phyloP scores from a whole-genome alignment of 306 rosid species.

The Lupinus albus region DNA sequence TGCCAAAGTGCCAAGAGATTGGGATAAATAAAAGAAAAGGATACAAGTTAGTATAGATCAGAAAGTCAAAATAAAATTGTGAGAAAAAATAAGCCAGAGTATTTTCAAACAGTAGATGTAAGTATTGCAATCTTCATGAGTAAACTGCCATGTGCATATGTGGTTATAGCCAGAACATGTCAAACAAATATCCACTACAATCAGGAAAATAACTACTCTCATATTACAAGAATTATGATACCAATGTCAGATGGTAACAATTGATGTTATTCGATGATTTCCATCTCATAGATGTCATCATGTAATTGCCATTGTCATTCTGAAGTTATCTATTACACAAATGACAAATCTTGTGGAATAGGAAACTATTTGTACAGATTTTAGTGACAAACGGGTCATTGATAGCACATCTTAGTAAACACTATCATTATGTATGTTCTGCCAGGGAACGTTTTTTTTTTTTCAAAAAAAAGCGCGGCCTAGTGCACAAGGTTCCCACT shows the following conservation, averaged over 20 bases:
- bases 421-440: slow-evolving; percentile 5
- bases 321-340: neutral
- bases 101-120: slow-evolving; percentile 23
- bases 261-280: slow-evolving; percentile 13
- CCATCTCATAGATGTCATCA: slow-evolving; percentile 12
- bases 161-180: slow-evolving; percentile 14
- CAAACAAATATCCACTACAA: slow-evolving; percentile 14
- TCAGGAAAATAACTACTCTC: slow-evolving; percentile 11
- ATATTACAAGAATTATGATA: slow-evolving; percentile 7
- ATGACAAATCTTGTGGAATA: slow-evolving; percentile 1
- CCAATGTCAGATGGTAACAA: slow-evolving; percentile 4
- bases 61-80: slow-evolving; percentile 21
- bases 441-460: too few species aligned
- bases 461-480: too few species aligned
- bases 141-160: neutral
- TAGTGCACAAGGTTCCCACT: too few species aligned
- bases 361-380: slow-evolving; percentile 8
- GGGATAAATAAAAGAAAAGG: slow-evolving; percentile 38
- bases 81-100: slow-evolving; percentile 6
- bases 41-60: slow-evolving; percentile 46
- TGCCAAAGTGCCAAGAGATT: slow-evolving; percentile 33
- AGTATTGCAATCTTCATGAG: slow-evolving; percentile 27
- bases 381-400: neutral
- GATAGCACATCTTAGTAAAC: neutral
- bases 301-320: neutral